Evolutionary conservation across 2,329 filamentous ascomycete genomes (phyloP).

Genomic region (Pyrenophora seminiperda): DNA sequence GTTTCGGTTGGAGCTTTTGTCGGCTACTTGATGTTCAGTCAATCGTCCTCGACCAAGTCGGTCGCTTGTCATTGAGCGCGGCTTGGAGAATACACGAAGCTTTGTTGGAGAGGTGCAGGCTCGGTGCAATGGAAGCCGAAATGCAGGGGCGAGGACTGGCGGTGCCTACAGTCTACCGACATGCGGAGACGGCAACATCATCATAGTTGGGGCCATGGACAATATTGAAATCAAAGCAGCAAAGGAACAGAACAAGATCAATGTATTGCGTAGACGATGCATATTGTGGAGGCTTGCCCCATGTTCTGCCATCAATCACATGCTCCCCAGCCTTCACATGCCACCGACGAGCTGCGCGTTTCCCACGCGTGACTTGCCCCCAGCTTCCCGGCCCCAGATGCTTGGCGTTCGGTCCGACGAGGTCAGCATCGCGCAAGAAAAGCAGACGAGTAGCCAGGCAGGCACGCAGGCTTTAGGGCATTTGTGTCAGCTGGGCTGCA

Average conservation of each 20-base stretch:
- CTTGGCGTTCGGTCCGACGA: conserved; percentile 15
- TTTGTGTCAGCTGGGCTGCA: conserved; percentile 20
- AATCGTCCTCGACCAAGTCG: conserved; percentile 75
- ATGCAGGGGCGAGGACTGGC: not conserved
- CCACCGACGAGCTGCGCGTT: conserved; percentile 9
- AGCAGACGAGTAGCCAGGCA: conserved; percentile 8
- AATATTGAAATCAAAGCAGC: not conserved
- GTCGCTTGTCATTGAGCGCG: conserved; percentile 79
- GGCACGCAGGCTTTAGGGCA: conserved; percentile 9
- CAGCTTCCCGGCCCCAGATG: conserved; percentile 21
- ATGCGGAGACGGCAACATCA: conserved; percentile 24
- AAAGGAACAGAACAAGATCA: not conserved
- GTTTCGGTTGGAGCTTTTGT: conserved; percentile 87
- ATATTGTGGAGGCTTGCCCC: not conserved
- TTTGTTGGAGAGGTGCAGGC: no score
- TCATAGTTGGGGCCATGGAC: not conserved
- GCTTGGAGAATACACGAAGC: no score
- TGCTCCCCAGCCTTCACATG: conserved; percentile 32
- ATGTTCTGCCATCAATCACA: conserved; percentile 16
- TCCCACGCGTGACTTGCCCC: conserved; percentile 28
- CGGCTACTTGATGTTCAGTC: conserved; percentile 80
- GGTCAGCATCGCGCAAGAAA: conserved; percentile 11
- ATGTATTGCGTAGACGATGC: conserved; percentile 4
- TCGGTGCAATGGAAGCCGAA: not conserved
- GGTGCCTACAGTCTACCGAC: not conserved